Base-by-base conservation (phyloP, 768 basidiomycete genomes). In the Rubroboletus satanas region DNA sequence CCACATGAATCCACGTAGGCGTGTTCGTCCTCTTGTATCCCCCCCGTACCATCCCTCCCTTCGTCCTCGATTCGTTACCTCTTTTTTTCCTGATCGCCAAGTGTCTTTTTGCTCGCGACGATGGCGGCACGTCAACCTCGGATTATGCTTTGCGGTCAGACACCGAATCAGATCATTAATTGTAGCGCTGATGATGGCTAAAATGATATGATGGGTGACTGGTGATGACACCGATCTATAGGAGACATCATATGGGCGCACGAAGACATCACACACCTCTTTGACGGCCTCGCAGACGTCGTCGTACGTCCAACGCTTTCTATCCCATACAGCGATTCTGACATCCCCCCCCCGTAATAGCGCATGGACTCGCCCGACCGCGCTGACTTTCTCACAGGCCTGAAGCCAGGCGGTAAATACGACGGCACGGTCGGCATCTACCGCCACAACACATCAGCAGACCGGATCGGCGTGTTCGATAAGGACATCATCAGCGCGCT, bases 231-330 rank as follows among this genome's bases (percentile, higher is more conserved):
- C 11, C n/a, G 7, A n/a, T 48, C 11, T 53, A 5, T 63, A 90
- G 90, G 83, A 49, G 72, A 82, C 56, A 81, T 93, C 52, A 79
- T 86, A 31, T 94, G 91, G 91, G 90, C 92, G 0, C 83, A 88
- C 55, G 78, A 89, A 26, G 89, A 94, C 54, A 76, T 84, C 50
- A 73, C 83, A 52, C 72, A 78, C 36, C 74, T 91, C 55, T 81
- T 93, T 36, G 79, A 79, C 0, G 75, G 78, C 50, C 79, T 90
- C 53, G 84, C 90, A 31, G 85, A 93, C 49, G 76, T 93, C 31
- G 75, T 93, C 46, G 93, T 93, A 68, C 65, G 90, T 79, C 31
- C 8, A 3, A 14, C 18, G 4, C 8, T 2, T 14, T 4, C 7
- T 23, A 45, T 31, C n/a, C 17, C 44, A 31, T 29, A 5, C n/a